A percentile compares a stretch with the other conserved stretches of the same genome.
phyloP scores from a whole-genome alignment of 2,329 filamentous ascomycete genomes.

The Trichoderma cornu-damae region DNA sequence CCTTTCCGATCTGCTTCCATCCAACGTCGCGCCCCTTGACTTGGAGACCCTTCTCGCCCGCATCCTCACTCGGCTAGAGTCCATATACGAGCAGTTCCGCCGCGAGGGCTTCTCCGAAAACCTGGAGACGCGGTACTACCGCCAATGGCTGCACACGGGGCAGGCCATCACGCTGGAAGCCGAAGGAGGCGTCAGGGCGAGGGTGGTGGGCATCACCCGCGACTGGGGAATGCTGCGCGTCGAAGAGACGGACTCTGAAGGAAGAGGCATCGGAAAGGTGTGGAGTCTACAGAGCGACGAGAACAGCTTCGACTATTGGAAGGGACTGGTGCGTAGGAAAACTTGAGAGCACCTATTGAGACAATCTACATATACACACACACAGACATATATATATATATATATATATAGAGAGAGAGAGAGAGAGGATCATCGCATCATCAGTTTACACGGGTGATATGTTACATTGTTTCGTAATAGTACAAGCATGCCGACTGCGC shows the following conservation, averaged over 20 bases:
- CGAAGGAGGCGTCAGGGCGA: constrained; percentile 67
- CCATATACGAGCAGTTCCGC: constrained; percentile 69
- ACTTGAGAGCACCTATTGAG: constrained; percentile 40
- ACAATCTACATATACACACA: not conserved
- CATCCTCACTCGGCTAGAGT: constrained; percentile 73
- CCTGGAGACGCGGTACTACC: constrained; percentile 74
- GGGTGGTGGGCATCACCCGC: constrained; percentile 80
- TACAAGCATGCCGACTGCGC: constrained; percentile 19
- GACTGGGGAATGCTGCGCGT: constrained; percentile 85
- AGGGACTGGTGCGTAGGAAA: constrained; percentile 78
- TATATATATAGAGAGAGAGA: not conserved
- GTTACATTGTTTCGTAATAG: constrained; percentile 14
- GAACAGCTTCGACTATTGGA: constrained; percentile 98
- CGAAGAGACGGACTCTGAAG: constrained; percentile 72
- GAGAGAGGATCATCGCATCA: constrained; percentile 7
- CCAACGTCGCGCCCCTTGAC: constrained; percentile 51
- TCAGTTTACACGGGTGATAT: constrained; percentile 14
- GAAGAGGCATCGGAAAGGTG: constrained; percentile 67
- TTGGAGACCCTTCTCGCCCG: constrained; percentile 77
- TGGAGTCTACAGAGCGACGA: constrained; percentile 91
- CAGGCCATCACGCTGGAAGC: constrained; percentile 70
- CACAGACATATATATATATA: not conserved
- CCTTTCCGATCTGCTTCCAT: constrained; percentile 65
- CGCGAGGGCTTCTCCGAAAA: constrained; percentile 66
- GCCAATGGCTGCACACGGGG: constrained; percentile 77